Base-by-base conservation (phyloP, 371 early-diverging fungal species). In the Apophysomyces elegans region DNA sequence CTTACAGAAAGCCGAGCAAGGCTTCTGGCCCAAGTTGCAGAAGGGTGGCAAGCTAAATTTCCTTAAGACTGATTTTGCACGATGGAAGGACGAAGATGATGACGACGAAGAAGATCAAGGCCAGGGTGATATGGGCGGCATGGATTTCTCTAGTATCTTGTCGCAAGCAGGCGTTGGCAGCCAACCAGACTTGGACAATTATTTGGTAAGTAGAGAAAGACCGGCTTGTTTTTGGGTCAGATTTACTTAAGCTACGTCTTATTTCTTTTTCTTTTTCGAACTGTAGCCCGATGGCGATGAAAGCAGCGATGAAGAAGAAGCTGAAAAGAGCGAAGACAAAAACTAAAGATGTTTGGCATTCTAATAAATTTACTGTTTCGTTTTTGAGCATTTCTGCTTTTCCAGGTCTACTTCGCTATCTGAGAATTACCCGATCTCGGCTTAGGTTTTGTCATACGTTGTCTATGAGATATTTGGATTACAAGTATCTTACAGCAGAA, bases 11-110 rank as follows among this genome's bases (percentile, higher is more conserved):
- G 85, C 80, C 32, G 57, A 73, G 35, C 69, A 62, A 56, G 75
- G 60, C 14, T 97, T 86, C 85, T 98, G 98, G 98, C 92, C 93
- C 14, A 86, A 94, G 46, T 83, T 98, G 71, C 88, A 84, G 64
- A 91, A 94, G 83, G 80, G 80, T 38, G 74, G 45, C n/a, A 92
- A 89, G 82, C 83, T 81, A 62, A 83, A 87, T 76, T 98, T 85
- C 66, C 70, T 97, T 63, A 93, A 95, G 86, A 92, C 93, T 38
- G 98, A 98, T 73, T 98, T 98, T 76, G 70, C 86, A 58, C 90
- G 77, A 71, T 98, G 95, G 95, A 88, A 74, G 72, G 98, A 97
- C 76, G 96, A 95, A 71, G 95, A 95, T 73, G 96, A 97, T 12
- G 93, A 95, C 26, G 96, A 95, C 7, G 95, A 93, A 8, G 93